These are phyloP conservation scores for Barbarea vulgaris DNA, from an alignment of 345 rosid genomes.

Conservation along the genomic window DNA sequence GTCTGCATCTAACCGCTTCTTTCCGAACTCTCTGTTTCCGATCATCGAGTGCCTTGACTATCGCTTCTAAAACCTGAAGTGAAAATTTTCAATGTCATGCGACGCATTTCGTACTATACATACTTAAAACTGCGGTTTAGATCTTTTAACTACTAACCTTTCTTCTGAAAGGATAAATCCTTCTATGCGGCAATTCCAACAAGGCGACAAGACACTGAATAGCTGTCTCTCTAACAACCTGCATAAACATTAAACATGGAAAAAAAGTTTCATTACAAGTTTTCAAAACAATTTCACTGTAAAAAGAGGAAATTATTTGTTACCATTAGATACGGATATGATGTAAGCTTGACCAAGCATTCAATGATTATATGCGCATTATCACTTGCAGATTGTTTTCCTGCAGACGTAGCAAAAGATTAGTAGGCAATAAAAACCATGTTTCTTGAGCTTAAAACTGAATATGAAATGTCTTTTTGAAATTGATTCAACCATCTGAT, in stretches of 20 bases:
- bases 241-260: conserved; percentile 22
- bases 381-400: conserved; percentile 61
- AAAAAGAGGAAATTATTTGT: not conserved
- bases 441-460: not conserved
- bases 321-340: conserved; percentile 80
- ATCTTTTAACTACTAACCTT: conserved; percentile 54
- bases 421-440: not conserved
- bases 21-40: conserved; percentile 78
- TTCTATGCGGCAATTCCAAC: conserved; percentile 66
- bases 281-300: not conserved
- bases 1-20: conserved; percentile 83
- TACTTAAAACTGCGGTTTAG: not conserved
- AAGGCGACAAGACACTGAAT: conserved; percentile 79
- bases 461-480: not conserved
- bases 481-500: not conserved
- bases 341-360: conserved; percentile 54
- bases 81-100: not conserved
- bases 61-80: conserved; percentile 57
- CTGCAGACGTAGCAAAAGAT: conserved; percentile 43
- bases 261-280: not conserved
- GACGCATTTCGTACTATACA: conserved; percentile 9
- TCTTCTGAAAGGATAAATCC: conserved; percentile 72
- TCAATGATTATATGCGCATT: conserved; percentile 59
- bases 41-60: conserved; percentile 71
- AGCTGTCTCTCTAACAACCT: conserved; percentile 89